A percentile compares a stretch with the other conserved stretches of the same genome.
phyloP scores from a whole-genome alignment of 129 eudicot species.

The Calendula officinalis region DNA sequence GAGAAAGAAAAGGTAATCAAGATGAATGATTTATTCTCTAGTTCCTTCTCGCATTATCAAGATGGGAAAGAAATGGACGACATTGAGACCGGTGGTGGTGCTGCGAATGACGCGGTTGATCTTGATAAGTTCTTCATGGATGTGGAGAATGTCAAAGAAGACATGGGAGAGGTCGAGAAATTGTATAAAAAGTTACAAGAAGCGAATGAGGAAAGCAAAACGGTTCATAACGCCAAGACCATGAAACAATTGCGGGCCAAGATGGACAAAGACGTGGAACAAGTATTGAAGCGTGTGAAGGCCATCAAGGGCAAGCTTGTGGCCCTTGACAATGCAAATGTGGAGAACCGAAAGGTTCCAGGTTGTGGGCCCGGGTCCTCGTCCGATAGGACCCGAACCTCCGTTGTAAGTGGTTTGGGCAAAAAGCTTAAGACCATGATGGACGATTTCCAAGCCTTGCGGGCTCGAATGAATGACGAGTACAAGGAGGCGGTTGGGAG shows the following conservation, averaged over 20 bases:
- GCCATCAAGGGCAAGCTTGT: slow-evolving; percentile 69
- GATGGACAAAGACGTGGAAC: slow-evolving; percentile 76
- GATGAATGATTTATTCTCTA: slow-evolving; percentile 86
- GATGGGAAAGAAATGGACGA: slow-evolving; percentile 53
- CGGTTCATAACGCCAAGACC: slow-evolving; percentile 72
- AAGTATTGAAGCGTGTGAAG: slow-evolving; percentile 74
- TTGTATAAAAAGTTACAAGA: slow-evolving; percentile 66
- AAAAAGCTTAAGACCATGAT: slow-evolving; percentile 81
- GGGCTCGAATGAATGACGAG: slow-evolving; percentile 65
- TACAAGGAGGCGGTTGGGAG: slow-evolving; percentile 81
- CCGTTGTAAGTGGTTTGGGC: slow-evolving; percentile 83
- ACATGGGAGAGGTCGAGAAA: slow-evolving; percentile 63
- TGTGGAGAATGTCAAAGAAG: slow-evolving; percentile 72
- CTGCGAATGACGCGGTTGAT: slow-evolving; percentile 38
- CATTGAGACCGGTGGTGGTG: slow-evolving; percentile 50
- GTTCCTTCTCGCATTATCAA: slow-evolving; percentile 51
- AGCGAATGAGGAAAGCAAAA: slow-evolving; percentile 71
- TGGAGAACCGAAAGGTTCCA: slow-evolving; percentile 50
- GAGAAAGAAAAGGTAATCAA: slow-evolving; percentile 19
- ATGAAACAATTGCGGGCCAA: slow-evolving; percentile 62
- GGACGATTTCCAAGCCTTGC: slow-evolving; percentile 73
- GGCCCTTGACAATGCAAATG: slow-evolving; percentile 79
- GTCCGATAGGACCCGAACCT: slow-evolving; percentile 67
- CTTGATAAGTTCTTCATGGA: slow-evolving; percentile 73
- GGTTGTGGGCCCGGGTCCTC: slow-evolving; percentile 94